phyloP scores from a whole-genome alignment of 805 yeast species.

The Cyberlindnera xishuangbannaensis region DNA sequence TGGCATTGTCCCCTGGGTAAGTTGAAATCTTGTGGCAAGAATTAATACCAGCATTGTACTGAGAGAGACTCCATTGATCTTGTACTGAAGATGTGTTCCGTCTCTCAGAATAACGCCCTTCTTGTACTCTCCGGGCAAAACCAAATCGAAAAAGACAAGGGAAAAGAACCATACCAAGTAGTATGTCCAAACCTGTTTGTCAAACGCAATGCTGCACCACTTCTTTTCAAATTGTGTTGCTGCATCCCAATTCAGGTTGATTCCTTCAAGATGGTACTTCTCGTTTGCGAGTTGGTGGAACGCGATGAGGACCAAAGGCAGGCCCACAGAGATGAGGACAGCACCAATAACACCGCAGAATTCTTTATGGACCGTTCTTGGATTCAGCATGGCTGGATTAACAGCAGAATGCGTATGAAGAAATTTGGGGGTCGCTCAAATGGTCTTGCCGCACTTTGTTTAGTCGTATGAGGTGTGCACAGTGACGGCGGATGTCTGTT shows the following conservation, averaged over 20 bases:
- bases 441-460: too few species aligned
- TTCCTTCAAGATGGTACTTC: slow-evolving; percentile 45
- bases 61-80: slow-evolving; percentile 73
- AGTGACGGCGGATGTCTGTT: too few species aligned
- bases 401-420: too few species aligned
- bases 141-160: slow-evolving; percentile 55
- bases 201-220: slow-evolving; percentile 31
- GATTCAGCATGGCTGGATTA: slow-evolving; percentile 50
- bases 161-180: slow-evolving; percentile 70
- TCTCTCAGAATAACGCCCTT: slow-evolving; percentile 73
- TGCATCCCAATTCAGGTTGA: slow-evolving; percentile 34
- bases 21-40: slow-evolving; percentile 46
- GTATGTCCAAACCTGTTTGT: slow-evolving; percentile 49
- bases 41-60: slow-evolving; percentile 33
- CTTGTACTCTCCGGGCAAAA: slow-evolving; percentile 58
- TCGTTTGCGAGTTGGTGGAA: slow-evolving; percentile 62
- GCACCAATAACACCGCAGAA: slow-evolving; percentile 81
- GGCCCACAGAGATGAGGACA: slow-evolving; percentile 50
- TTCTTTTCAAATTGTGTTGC: slow-evolving; percentile 35
- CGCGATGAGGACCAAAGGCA: slow-evolving; percentile 58
- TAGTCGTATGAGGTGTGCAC: too few species aligned
- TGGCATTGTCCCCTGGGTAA: slow-evolving; percentile 55
- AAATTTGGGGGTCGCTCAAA: too few species aligned
- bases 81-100: slow-evolving; percentile 63
- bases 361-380: slow-evolving; percentile 64